A percentile compares a stretch with the other conserved stretches of the same genome.
These are phyloP conservation scores for Nannochloris sp. DNA, from an alignment of 139 green algal genomes.

Conservation along the genomic window DNA sequence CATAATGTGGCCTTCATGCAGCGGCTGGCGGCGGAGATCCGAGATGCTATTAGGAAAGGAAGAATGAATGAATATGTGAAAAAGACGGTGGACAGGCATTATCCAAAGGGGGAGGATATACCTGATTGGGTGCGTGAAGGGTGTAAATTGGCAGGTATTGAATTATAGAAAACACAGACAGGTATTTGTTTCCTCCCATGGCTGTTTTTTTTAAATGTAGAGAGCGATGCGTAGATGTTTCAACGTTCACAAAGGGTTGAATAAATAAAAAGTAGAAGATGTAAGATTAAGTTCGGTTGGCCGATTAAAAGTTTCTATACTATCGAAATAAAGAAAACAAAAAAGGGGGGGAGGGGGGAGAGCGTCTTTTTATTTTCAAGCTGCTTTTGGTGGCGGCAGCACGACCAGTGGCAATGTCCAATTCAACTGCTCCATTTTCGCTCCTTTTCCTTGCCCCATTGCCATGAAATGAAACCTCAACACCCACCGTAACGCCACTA, in stretches of 20 bases:
- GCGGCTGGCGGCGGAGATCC: conserved; percentile 46
- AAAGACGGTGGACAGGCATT: conserved; percentile 55
- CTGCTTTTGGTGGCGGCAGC: no score
- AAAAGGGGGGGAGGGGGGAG: no score
- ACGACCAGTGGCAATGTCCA: conserved; percentile 63
- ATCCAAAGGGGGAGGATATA: conserved; percentile 38
- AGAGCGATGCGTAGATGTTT: no score
- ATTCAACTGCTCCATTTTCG: conserved; percentile 49
- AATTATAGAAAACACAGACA: conserved; percentile 2
- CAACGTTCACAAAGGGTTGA: no score
- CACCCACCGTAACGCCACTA: conserved; percentile 56
- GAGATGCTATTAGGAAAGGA: conserved; percentile 48
- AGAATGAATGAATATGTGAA: conserved; percentile 63
- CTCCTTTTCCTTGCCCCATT: neutral
- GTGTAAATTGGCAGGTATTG: conserved; percentile 45
- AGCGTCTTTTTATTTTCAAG: no score
- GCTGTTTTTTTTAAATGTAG: no score
- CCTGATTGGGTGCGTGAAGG: conserved; percentile 58
- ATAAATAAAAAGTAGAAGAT: no score
- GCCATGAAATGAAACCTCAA: conserved; percentile 69
- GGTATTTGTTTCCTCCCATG: neutral
- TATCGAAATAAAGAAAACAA: no score
- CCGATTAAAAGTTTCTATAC: no score
- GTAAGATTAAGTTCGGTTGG: no score
- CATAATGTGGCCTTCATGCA: conserved; percentile 92